Base-by-base conservation (phyloP, 805 yeast species). In the Candida coleopterorum region DNA sequence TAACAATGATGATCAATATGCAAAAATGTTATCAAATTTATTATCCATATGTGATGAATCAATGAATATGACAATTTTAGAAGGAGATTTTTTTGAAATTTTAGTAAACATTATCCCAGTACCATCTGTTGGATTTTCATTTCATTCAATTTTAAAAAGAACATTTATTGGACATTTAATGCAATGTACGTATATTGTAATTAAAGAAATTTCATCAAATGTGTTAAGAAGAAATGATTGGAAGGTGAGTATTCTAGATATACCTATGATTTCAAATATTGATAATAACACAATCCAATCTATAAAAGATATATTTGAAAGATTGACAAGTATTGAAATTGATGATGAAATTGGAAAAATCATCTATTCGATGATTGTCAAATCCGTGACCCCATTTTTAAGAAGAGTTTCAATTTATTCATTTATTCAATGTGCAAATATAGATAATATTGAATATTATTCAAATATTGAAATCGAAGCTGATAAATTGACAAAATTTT, bases 301-400 rank as follows among this genome's bases (percentile, higher is more conserved):
- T 4, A 51, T 60, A 1, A 51, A 50, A 7, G 31, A 39, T 3
- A 44, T 67, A 2, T 51, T 60, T 29, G 57, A 54, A 18, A 54
- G 46, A 11, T 40, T 60, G 15, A 9, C 9, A 3, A 9, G 8
- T 14, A 7, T 10, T 9, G 21, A 11, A 3, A 36, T 52, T 18
- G 49, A 55, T 26, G 42, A 47, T 1, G 48, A 41, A 9, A 60
- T 68, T 39, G 66, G 76, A 0, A 37, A 52, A 21, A 61, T 73
- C 2, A 42, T 80, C 3, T 77, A 68, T 47, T 63, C 80, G 0
- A 66, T 82, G 74, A 31, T 80, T 15, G 52, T 71, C n/a, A 77
- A 75, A 47, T 56, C 79, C 1, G 53, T 71, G 7, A 73, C 82
- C 0, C 86, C 88, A 15, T 85, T 80, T 45, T 61, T 85, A 37